A percentile compares a stretch with the other conserved stretches of the same genome.
phyloP scores from a whole-genome alignment of 2,329 filamentous ascomycete species.

The Neoarthrinium moseri region DNA sequence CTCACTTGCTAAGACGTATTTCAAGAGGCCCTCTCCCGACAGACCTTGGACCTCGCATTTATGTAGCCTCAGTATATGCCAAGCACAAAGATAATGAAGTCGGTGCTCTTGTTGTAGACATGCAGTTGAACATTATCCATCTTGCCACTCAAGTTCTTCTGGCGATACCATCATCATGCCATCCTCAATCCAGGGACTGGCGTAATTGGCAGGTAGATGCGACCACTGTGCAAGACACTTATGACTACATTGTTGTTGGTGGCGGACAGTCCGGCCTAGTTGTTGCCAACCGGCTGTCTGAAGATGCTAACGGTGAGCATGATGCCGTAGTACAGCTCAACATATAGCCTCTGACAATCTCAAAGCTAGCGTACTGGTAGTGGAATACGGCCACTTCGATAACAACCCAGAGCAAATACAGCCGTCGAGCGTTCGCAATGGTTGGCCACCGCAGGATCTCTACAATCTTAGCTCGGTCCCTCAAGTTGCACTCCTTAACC shows the following conservation, averaged over 20 bases:
- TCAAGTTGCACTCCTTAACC: background rate
- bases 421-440: background rate
- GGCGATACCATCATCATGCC: background rate
- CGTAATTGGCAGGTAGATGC: background rate
- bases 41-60: too few relatives aligned
- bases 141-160: background rate
- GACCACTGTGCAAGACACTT: background rate
- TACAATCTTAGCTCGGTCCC: slow-evolving; percentile 1
- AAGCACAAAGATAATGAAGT: too few relatives aligned
- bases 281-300: slow-evolving; percentile 24
- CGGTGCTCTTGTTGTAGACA: too few relatives aligned
- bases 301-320: slow-evolving; percentile 18
- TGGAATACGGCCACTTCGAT: slow-evolving; percentile 1
- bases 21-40: too few relatives aligned
- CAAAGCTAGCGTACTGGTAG: background rate
- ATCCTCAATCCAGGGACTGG: background rate
- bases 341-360: background rate
- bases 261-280: slow-evolving; percentile 24
- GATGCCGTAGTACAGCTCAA: background rate
- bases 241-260: slow-evolving; percentile 24
- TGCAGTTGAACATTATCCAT: too few relatives aligned
- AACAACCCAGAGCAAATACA: background rate
- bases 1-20: too few relatives aligned
- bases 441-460: background rate
- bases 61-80: too few relatives aligned